Base-by-base conservation (phyloP, 805 yeast species). In the Aciculoconidium aculeatum region DNA sequence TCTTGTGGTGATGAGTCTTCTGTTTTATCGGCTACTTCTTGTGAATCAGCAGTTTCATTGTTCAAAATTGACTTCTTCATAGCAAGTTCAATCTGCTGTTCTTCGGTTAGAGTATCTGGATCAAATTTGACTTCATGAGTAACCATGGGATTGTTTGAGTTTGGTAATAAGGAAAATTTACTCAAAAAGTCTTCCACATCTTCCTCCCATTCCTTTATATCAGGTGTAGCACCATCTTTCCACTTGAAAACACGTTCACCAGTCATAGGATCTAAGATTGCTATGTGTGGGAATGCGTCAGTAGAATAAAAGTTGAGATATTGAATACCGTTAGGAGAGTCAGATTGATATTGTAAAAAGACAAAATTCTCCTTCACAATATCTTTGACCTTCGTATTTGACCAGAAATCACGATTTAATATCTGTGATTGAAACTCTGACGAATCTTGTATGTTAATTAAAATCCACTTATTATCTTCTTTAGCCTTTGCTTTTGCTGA, bases 391-490 rank as follows among this genome's bases (percentile, higher is more conserved):
- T 67, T 67, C 9, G 55, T 40, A 27, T 80, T 70, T 11, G 92
- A 75, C 97, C 97, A 92, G 38, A 92, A 76, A 55, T 92, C 99
- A 36, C 99, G 71, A 54, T 92, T 92, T 31, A 92, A 59, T 17
- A 82, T 78, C 51, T 90, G 97, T 48, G 96, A 88, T 41, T 75
- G 75, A 49, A 92, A 92, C 48, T 85, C 92, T 1, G 82, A 64
- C 15, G 76, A 62, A 46, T 90, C 94, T 54, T 92, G 98, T 28
- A 92, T 75, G 51, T 92, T 92, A 14, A 92, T 70, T 44, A 92
- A 58, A 6, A 92, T 69, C 95, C 96, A 88, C 55, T 80, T 84
- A 30, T 73, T 63, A 35, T 64, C 67, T 17, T 54, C 56, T 34
- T 79, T 69, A 2, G 94, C 96, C 37, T 67, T 65, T 2, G 45